Base-by-base conservation (phyloP, 495 filamentous ascomycete genomes). In the Penicillium daleae region DNA sequence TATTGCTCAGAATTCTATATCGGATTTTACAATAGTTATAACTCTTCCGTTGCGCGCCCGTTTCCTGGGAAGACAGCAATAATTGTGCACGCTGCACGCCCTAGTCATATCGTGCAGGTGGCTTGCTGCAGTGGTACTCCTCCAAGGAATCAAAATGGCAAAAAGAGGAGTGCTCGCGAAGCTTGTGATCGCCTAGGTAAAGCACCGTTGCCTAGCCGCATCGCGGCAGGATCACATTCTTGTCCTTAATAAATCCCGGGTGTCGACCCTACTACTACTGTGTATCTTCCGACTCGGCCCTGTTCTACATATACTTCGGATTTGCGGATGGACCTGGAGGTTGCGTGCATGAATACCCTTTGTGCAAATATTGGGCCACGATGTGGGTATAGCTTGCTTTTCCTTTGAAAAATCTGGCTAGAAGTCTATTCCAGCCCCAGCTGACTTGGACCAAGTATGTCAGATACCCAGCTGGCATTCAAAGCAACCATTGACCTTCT, bases 101-200 rank as follows among this genome's bases (percentile, higher is more conserved):
- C 48, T 49, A 68, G 49, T 48, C 33, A 32, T 26, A 21, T 27
- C 39, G 32, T 66, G 63, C 66, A 68, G 65, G 63, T 68, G 66
- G 66, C 66, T 68, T 60, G 66, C 60, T 66, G 57, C 52, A 56
- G 61, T 59, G 61, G 65, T 37, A 58, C 53, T 17, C 59, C 59
- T 48, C 59, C 44, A 32, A 50, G 37, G 32, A 21, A 57, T 63
- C 31, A 35, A 50, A 59, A 57, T 32, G 50, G 63, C 26, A n/a
- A 62, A 54, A 27, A 50, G 29, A 49, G 40, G 37, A 50, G 52
- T 57, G 54, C 19, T 67, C 27, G 29, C 49, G 48, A 56, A 33
- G 56, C 56, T 31, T 55, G 54, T 53, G 55, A 62, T 62, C 37
- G 39, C n/a, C 40, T n/a, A 57, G 56, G 26, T n/a, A 17, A 48